These are phyloP conservation scores for Aspergillus conjunctus DNA, from an alignment of 495 filamentous ascomycete species.

Conservation along the genomic window DNA sequence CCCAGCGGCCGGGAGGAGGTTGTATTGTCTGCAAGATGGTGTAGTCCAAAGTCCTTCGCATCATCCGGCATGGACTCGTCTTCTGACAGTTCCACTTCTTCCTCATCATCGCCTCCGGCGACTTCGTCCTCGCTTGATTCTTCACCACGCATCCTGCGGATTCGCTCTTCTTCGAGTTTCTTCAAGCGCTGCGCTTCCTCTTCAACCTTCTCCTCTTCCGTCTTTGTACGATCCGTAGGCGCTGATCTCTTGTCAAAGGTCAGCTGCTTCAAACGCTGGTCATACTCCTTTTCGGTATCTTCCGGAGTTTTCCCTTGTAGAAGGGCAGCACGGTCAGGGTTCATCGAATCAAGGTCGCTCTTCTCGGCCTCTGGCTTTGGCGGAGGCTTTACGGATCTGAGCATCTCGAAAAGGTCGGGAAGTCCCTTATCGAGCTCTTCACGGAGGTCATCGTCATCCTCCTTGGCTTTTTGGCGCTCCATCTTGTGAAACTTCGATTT, in stretches of 20 bases:
- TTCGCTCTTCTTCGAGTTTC: constrained; percentile 75
- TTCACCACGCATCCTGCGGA: constrained; percentile 51
- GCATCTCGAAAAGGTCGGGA: constrained; percentile 72
- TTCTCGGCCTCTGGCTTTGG: constrained; percentile 42
- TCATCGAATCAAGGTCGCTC: constrained; percentile 53
- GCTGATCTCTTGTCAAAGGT: constrained; percentile 78
- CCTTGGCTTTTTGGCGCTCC: constrained; percentile 88
- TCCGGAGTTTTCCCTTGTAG: constrained; percentile 63
- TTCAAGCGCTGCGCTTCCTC: constrained; percentile 74
- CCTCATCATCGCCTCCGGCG: constrained; percentile 48
- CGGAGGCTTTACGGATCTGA: constrained; percentile 55
- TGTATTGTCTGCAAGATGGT: constrained; percentile 31
- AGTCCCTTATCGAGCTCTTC: constrained; percentile 78
- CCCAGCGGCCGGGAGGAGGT: constrained; percentile 41
- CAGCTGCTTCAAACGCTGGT: constrained; percentile 76
- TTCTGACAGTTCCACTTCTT: constrained; percentile 37
- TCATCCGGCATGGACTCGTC: constrained; percentile 51
- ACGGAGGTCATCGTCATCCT: constrained; percentile 90
- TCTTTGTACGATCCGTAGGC: constrained; percentile 86
- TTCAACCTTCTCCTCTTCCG: constrained; percentile 80
- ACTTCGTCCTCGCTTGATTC: constrained; percentile 44
- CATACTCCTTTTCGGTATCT: constrained; percentile 78
- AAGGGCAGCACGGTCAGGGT: constrained; percentile 59
- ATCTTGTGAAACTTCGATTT: constrained; percentile 96
- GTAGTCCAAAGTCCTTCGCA: constrained; percentile 59